Evolutionary conservation across 164 flowering plant genomes (phyloP), one percentile per base, ranked within the genome.

Genomic region (Platanus orientalis): DNA sequence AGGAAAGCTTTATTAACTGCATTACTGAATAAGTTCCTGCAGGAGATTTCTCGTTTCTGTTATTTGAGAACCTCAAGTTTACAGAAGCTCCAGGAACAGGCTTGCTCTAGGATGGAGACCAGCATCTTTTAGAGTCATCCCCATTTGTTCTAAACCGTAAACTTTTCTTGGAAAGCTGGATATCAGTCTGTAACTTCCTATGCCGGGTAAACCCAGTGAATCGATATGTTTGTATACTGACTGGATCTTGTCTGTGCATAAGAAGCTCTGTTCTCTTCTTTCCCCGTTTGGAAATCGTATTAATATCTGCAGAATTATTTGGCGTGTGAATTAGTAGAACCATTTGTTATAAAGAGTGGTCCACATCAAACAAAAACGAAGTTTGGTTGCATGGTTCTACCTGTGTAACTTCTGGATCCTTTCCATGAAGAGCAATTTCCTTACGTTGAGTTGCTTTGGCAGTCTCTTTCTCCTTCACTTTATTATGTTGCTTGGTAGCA

Each of bases 221-320:
- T 89, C 87, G 0, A 89, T 75, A 72, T 75, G 83, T 59, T 69
- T 54, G 69, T 79, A 89, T n/a, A 89, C 57, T 20, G 85, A 71
- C 57, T 73, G 73, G 47, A 89, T 72, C 44, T 80, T 83, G 61
- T 81, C 90, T 6, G 71, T 73, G 67, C 72, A 23, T 25, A 55
- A 57, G 73, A 86, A 89, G 63, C 81, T 79, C 6, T 70, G 78
- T 69, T 82, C 88, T 66, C 69, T 81, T 70, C 83, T 79, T 70
- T 84, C 89, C 2, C 96, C 96, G 25, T 79, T 81, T 0, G 92
- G 92, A 69, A 89, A 86, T 49, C 90, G 71, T 54, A 89, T 67
- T 66, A 79, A 55, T 66, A 89, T 80, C 96, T 88, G 81, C 52
- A 72, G 17, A 64, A 29, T 0, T 28, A 51, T 3, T 14, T 42